A percentile compares a stretch with the other conserved stretches of the same genome.
Conservation (phyloP, 2,329 filamentous ascomycete genomes). For the Diaporthe amygdali region DNA sequence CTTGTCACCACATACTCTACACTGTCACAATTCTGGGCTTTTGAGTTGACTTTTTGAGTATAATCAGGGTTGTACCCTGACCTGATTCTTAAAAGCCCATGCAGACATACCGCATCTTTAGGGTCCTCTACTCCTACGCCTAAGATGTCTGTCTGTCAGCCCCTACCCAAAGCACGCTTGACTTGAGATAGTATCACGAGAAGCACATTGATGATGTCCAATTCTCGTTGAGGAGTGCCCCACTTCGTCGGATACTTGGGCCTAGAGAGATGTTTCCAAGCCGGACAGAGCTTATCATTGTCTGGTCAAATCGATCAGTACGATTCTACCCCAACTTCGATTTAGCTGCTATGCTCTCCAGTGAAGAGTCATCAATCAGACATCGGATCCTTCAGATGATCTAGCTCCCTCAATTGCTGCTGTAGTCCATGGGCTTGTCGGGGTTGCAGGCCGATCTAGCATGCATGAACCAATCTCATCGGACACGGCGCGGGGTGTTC, state of each 20-base stretch:
- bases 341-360: too few relatives aligned
- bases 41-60: background rate
- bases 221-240: too few relatives aligned
- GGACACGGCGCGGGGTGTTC: background rate
- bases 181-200: background rate
- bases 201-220: too few relatives aligned
- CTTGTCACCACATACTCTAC: background rate
- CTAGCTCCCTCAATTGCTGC: background rate
- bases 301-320: background rate
- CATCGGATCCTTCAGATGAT: background rate
- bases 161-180: background rate
- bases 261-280: background rate
- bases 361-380: background rate
- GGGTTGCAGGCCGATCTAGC: background rate
- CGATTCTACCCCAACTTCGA: too few relatives aligned
- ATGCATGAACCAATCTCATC: background rate
- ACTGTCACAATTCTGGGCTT: background rate
- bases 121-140: background rate
- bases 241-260: background rate
- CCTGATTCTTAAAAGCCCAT: background rate
- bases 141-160: background rate
- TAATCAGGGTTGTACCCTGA: background rate
- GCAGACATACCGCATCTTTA: background rate
- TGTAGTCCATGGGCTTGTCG: background rate
- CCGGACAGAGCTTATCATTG: background rate